Base-by-base conservation (phyloP, 208 protist species). In the Hexamita inflata region DNA sequence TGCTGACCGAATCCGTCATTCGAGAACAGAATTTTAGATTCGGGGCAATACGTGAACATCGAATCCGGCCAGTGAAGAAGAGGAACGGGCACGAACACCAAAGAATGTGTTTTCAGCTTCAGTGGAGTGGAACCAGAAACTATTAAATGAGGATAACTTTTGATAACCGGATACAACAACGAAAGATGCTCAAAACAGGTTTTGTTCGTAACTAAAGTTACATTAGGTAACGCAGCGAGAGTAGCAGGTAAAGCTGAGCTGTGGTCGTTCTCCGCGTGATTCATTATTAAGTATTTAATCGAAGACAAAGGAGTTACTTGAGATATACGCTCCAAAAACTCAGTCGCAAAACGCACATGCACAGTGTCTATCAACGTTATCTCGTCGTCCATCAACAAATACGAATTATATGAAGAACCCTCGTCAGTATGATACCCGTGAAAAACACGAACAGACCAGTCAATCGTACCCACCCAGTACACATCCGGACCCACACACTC, bases 1-100 rank as follows among this genome's bases (percentile, higher is more conserved):
- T 70, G 64, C 35, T 70, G 35, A 49, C 64, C 64, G 42, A 70
- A 70, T n/a, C 9, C 9, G 35, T 70, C 64, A n/a, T 45, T 70
- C 4, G 64, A 70, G 35, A 70, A 70, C 11, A 70, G 64, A 70
- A 70, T 49, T 19, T 70, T 13, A 24, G 11, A 15, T 19, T 70
- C 35, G 15, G 35, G 32, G n/a, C 35, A 70, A 45, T 70, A 70
- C 30, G 64, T 70, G 32, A 70, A 45, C 11, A 34, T 70, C 11
- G 64, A 70, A 15, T 70, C 64, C 15, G 64, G 64, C 64, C 64
- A 70, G 42, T 70, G 64, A 13, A 70, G 64, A 2, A 70, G n/a
- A 24, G 64, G 64, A 70, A 70, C 35, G 2, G 9, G 35, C 9
- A 70, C 42, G 64, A 70, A 70, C 64, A 45, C 42, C 4, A 70